These are phyloP conservation scores for Stentor roeselii DNA, from an alignment of 73 alveolate species.

Conservation along the genomic window DNA sequence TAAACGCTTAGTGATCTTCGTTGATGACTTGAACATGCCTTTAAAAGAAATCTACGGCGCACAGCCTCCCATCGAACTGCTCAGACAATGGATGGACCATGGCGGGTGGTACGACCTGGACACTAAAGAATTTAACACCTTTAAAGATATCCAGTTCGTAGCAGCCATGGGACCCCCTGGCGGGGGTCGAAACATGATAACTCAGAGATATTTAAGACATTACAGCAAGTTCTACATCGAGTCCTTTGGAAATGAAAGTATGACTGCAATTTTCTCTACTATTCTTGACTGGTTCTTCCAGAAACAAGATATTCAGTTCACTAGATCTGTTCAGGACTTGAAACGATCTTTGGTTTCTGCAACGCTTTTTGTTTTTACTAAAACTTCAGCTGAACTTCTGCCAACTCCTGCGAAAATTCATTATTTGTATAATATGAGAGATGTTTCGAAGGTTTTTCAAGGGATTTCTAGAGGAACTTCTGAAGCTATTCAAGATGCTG, in stretches of 20 bases:
- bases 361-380: constrained; percentile 69
- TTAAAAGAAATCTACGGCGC: constrained; percentile 99
- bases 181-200: constrained; percentile 92
- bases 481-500: constrained; percentile 66
- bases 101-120: constrained; percentile 99
- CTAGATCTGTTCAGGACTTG: constrained; percentile 56
- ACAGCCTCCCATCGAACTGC: constrained; percentile 99
- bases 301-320: constrained; percentile 52
- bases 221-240: constrained; percentile 88
- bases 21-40: constrained; percentile 99
- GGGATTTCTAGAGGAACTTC: constrained; percentile 89
- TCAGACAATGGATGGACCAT: constrained; percentile 99
- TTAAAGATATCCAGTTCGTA: constrained; percentile 87
- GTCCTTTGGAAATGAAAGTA: constrained; percentile 86
- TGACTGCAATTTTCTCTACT: constrained; percentile 83
- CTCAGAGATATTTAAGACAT: constrained; percentile 90
- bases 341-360: constrained; percentile 61
- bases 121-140: constrained; percentile 80
- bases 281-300: constrained; percentile 95
- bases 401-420: constrained; percentile 99
- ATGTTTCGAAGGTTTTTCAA: constrained; percentile 96
- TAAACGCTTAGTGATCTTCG: constrained; percentile 77
- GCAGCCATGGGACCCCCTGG: constrained; percentile 99
- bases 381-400: constrained; percentile 80
- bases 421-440: constrained; percentile 98